Evolutionary conservation across 345 rosid species (phyloP), one percentile per base, ranked within the genome.

Genomic region (Streptanthus diversifolius): DNA sequence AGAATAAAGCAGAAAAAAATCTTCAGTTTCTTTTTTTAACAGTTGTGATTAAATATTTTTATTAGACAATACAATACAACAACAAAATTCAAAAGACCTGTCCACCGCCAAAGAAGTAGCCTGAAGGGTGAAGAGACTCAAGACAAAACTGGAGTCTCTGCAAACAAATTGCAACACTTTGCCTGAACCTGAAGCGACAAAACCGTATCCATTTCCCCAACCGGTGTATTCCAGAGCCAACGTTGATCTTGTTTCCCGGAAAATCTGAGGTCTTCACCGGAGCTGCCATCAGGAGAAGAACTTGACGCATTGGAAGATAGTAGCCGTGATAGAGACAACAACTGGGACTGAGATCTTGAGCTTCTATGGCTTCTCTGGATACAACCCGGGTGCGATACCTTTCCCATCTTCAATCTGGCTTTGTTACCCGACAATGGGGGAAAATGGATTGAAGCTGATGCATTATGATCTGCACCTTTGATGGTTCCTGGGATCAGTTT

Each of bases 131-230:
- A 33, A 33, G 54, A 66, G 76, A 64, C 79, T 82, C 77, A 48
- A 49, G 8, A 29, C 27, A 9, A 30, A 3, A 5, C 47, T 37
- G 53, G 45, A 64, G 25, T 64, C 73, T 82, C 76, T n/a, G 54
- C 36, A 61, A 45, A 78, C 41, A 81, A 30, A 68, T 79, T 75
- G 15, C 41, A 80, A 56, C 14, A 41, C 63, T 71, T 40, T 17
- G 82, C 2, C 2, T 77, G 77, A 2, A 63, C 72, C 21, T 87
- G 93, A 78, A 89, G 77, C 19, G 91, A 87, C 74, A 91, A 81
- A 15, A 89, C 70, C 62, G 39, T 35, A 54, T 82, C 84, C n/a
- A 78, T 68, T 71, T 82, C 87, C 19, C 66, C 79, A 33, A 70
- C 83, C 1, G 85, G 84, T 66, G 86, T 71, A 73, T 79, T 60